Conservation (phyloP, 2,329 filamentous ascomycete species). For the Coniochaeta sp. region DNA sequence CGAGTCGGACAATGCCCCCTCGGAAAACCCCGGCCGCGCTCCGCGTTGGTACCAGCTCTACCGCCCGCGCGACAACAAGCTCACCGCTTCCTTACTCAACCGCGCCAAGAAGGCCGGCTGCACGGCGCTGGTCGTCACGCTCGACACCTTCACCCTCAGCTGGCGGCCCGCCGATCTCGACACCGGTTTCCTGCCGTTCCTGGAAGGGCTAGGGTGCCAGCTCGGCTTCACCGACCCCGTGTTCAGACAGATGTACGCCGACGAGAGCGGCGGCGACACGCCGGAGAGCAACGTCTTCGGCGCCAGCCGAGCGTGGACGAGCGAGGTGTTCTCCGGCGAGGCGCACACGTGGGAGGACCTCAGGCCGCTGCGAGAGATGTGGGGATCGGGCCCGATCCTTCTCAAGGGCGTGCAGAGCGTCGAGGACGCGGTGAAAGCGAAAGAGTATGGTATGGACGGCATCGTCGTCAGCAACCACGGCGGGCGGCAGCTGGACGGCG, state of each 20-base stretch:
- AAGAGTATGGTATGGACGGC: conserved; percentile 36
- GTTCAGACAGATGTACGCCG: conserved; percentile 51
- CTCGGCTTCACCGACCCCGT: conserved; percentile 62
- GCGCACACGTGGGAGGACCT: conserved; percentile 57
- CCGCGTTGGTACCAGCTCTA: conserved; percentile 69
- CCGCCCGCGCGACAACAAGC: conserved; percentile 59
- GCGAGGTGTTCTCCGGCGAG: conserved; percentile 42
- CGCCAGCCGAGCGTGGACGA: conserved; percentile 47
- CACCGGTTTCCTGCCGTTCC: conserved; percentile 52
- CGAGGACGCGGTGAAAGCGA: conserved; percentile 40
- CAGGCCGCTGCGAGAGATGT: conserved; percentile 48
- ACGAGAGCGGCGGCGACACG: conserved; percentile 34
- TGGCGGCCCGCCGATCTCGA: conserved; percentile 67
- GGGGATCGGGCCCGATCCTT: conserved; percentile 51
- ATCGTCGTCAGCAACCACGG: conserved; percentile 54
- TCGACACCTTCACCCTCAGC: conserved; percentile 62
- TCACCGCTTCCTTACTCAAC: conserved; percentile 56
- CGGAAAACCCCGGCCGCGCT: too few relatives aligned
- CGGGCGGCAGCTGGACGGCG: conserved; percentile 49
- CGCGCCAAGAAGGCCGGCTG: conserved; percentile 57
- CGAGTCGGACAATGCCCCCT: neutral
- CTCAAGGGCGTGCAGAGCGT: conserved; percentile 51
- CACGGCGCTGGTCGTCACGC: conserved; percentile 61
- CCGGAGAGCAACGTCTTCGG: conserved; percentile 39
- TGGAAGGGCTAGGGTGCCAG: conserved; percentile 49